Percentiles rank a stretch among this genome's conserved stretches.
Conservation (phyloP, 495 filamentous ascomycete genomes). For the Xylaria palmicola region DNA sequence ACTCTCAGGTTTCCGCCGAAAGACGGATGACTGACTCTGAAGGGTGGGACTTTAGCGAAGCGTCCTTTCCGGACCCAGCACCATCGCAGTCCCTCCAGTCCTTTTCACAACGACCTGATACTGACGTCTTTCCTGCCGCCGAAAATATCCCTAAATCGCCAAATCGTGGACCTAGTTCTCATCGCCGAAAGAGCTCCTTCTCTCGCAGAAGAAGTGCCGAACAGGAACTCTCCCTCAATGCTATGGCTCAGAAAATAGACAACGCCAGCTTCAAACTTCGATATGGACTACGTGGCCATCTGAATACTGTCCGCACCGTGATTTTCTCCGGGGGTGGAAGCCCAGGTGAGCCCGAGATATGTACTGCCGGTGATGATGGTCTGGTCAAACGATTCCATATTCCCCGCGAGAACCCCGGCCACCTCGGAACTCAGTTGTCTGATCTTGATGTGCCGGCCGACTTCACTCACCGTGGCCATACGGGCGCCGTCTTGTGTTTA, state of each 20-base stretch:
- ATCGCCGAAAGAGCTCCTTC: conserved; percentile 77
- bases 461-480: conserved; percentile 92
- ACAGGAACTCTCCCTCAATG: conserved; percentile 51
- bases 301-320: conserved; percentile 88
- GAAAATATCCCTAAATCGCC: conserved; percentile 81
- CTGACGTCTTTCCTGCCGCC: conserved; percentile 79
- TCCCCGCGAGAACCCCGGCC: conserved; percentile 63
- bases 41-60: conserved; percentile 91
- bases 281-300: conserved; percentile 87
- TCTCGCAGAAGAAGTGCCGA: conserved; percentile 56
- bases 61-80: conserved; percentile 48
- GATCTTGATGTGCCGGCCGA: conserved; percentile 90
- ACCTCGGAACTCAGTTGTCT: conserved; percentile 54
- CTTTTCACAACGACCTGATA: conserved; percentile 65
- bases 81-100: conserved; percentile 42
- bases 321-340: conserved; percentile 96
- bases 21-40: conserved; percentile 58
- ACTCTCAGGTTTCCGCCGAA: conserved; percentile 39
- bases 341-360: conserved; percentile 92
- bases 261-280: conserved; percentile 81
- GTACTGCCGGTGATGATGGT: conserved; percentile 93
- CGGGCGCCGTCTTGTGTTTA: conserved; percentile 81
- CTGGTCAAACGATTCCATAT: conserved; percentile 96
- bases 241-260: conserved; percentile 52
- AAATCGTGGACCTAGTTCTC: conserved; percentile 64